Base-by-base conservation (phyloP, 2,329 filamentous ascomycete species). In the Penicillium nordicum region DNA sequence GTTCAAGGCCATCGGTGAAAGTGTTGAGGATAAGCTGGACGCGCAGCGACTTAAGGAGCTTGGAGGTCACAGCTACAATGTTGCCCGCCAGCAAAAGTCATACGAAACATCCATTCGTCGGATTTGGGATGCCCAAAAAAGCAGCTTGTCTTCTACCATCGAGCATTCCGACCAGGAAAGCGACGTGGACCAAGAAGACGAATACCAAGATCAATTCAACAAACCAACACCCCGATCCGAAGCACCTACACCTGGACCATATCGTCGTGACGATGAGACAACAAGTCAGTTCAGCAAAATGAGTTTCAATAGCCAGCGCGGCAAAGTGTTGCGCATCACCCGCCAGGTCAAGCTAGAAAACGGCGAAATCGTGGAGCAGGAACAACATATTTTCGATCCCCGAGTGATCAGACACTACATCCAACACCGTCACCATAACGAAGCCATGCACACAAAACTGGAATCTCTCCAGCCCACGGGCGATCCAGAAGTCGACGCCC, bases 51-150 rank as follows among this genome's bases (percentile, higher is more conserved):
- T 81, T 56, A 86, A 85, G 62, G 84, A 87, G 55, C 79, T 82
- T 62, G 92, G 92, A 53, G 94, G 94, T 0, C 94, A 99, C 75
- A 92, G 90, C 65, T 99, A 99, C 78, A 99, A 99, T 62, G 94
- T 99, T 58, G 94, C 93, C 69, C 88, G 90, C 63, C 94, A 99
- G 72, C 91, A 97, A 69, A 87, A 86, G 60, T 89, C 91, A 66
- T 99, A 99, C 72, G 91, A 95, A 64, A 88, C 92, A 51, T 91
- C 91, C 23, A 97, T 99, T 64, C 85, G 87, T 54, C 86, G 90
- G 58, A 97, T 97, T 59, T 99, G 94, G 94, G 87, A 91, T 58
- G 87, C 88, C 63, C 93, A 97, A 72, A 90, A 88, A 72, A 77
- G 83, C 14, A 93, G 88, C 50, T 80, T 97, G 7, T 87, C 87